Evolutionary conservation across 129 eudicot genomes (phyloP), one percentile per base, ranked within the genome.

Genomic region (Flaveria robusta): DNA sequence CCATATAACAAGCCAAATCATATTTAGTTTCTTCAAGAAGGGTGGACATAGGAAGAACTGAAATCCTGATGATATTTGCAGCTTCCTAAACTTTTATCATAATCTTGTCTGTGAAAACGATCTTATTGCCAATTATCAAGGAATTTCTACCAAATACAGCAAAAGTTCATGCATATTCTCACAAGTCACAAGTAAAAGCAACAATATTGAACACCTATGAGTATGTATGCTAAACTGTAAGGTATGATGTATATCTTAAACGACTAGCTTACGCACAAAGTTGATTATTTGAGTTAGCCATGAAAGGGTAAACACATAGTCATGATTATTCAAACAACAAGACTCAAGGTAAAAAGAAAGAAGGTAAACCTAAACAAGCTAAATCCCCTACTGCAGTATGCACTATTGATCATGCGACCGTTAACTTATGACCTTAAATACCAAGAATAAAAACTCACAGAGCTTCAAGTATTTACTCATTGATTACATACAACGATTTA

Each of bases 391-490:
- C 81, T 39, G 60, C 67, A 77, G 81, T 52, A 77, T 77, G 74
- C 74, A 69, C 81, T 77, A 67, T 68, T 43, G 81, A 77, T 77
- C 67, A 77, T 15, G 41, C 6, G 68, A 67, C 46, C 74, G 43
- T 41, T 9, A 67, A 54, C 81, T 67, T 67, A 77, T 77, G 62
- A 63, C 66, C 49, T 65, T 75, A 23, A 75, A 63, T 49, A 31
- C 20, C 79, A 74, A 27, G 43, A 62, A 63, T 31, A 27, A 63
- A 9, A 63, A 29, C 45, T n/a, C 4, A 4, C 19, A 63, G 64
- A 66, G 23, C 80, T 66, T 67, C 74, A 66, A 77, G 81, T 67
- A 77, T 67, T 77, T 77, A 77, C 81, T 68, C 81, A 67, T 31
- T 41, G 68, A 54, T 77, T 77, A 77, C 81, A 77, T 77, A 77